phyloP scores from a whole-genome alignment of 768 basidiomycete genomes.

The Suillus placidus region DNA sequence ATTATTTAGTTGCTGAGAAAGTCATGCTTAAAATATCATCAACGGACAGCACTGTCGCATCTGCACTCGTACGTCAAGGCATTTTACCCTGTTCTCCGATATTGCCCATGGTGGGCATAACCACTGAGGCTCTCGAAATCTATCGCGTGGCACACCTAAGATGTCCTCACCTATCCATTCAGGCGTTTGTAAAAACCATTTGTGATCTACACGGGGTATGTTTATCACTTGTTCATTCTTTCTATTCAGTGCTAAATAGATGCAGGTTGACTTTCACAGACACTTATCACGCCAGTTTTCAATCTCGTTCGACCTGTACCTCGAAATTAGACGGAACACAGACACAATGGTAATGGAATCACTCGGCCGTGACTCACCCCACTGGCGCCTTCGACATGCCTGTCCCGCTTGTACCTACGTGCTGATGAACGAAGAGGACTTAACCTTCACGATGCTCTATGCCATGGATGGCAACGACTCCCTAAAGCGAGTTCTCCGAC shows the following conservation, averaged over 20 bases:
- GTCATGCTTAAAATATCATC: too few species aligned
- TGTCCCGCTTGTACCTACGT: slow-evolving; percentile 7
- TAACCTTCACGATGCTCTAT: slow-evolving; percentile 13
- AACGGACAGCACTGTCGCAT: background rate
- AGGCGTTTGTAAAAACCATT: slow-evolving; percentile 19
- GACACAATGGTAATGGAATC: slow-evolving; percentile 14
- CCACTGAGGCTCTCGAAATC: slow-evolving; percentile 12
- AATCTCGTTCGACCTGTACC: slow-evolving; percentile 28
- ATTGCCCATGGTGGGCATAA: slow-evolving; percentile 3
- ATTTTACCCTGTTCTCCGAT: slow-evolving; percentile 14
- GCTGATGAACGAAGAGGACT: background rate
- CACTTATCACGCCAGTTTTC: slow-evolving; percentile 25
- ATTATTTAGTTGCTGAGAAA: background rate
- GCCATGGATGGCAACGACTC: slow-evolving; percentile 18
- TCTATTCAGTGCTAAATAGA: background rate
- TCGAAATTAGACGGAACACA: slow-evolving; percentile 22
- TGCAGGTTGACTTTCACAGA: slow-evolving; percentile 9
- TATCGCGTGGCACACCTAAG: slow-evolving; percentile 14
- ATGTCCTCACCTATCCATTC: slow-evolving; percentile 21
- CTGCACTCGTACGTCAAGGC: slow-evolving; percentile 11
- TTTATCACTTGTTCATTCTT: background rate
- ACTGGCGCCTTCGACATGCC: slow-evolving; percentile 11
- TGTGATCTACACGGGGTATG: slow-evolving; percentile 19
- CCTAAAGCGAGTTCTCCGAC: background rate
- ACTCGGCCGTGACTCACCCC: background rate